phyloP scores from a whole-genome alignment of 2,329 filamentous ascomycete species.

The Cadophora sp. region DNA sequence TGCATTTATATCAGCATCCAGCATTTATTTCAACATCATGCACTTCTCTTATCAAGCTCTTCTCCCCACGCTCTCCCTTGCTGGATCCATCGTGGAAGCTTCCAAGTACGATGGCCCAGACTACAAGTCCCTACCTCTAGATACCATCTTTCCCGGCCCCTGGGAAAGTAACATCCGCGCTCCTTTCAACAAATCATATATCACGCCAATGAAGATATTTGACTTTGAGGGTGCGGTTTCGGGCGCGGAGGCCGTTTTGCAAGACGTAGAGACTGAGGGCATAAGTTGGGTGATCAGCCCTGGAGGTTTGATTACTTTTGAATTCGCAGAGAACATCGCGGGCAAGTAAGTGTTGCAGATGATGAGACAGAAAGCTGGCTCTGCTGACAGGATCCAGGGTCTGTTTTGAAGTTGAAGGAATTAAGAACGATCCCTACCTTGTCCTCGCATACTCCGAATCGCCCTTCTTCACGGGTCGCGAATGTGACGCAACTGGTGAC shows the following conservation, averaged over 20 bases:
- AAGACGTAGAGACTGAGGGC: slow-evolving; percentile 25
- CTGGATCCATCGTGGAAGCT: slow-evolving; percentile 6
- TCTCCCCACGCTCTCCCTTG: slow-evolving; percentile 18
- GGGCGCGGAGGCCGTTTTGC: slow-evolving; percentile 26
- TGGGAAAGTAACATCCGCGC: slow-evolving; percentile 50
- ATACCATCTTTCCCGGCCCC: slow-evolving; percentile 48
- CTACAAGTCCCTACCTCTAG: slow-evolving; percentile 40
- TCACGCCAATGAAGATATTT: slow-evolving; percentile 46
- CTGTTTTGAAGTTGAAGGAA: slow-evolving; percentile 45
- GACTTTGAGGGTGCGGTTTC: slow-evolving; percentile 45
- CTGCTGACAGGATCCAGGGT: slow-evolving; percentile 38
- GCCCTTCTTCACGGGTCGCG: slow-evolving; percentile 44
- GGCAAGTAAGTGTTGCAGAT: slow-evolving; percentile 44
- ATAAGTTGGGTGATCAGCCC: slow-evolving; percentile 33
- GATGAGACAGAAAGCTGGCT: neutral
- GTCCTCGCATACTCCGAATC: slow-evolving; percentile 48
- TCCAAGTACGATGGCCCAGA: slow-evolving; percentile 29
- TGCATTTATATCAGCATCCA: slow-evolving; percentile 12
- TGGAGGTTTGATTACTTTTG: slow-evolving; percentile 48
- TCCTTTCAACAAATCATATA: slow-evolving; percentile 45
- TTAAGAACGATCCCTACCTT: slow-evolving; percentile 43
- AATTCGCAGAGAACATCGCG: slow-evolving; percentile 50
- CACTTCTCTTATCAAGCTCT: slow-evolving; percentile 11
- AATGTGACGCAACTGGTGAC: slow-evolving; percentile 47
- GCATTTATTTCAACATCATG: slow-evolving; percentile 12